A percentile compares a stretch with the other conserved stretches of the same genome.
phyloP scores from a whole-genome alignment of 352 stramenopile species.

The Aphanomyces invadans region DNA sequence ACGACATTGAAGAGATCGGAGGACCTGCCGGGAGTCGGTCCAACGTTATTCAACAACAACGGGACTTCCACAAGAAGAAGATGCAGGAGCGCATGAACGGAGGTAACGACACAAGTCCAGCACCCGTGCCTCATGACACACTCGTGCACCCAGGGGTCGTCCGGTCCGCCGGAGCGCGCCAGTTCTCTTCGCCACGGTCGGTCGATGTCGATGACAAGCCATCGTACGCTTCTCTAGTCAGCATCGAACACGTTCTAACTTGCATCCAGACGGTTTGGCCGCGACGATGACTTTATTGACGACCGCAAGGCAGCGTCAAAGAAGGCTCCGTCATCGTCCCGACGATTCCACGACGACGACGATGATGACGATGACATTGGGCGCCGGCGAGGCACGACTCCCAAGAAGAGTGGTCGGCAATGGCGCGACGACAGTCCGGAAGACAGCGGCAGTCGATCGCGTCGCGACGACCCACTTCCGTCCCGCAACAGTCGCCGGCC shows the following conservation, averaged over 20 bases:
- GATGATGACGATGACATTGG: constrained; percentile 47
- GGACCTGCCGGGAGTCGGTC: constrained; percentile 50
- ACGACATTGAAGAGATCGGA: constrained; percentile 58
- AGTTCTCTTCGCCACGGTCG: constrained; percentile 66
- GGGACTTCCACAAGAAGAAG: constrained; percentile 82
- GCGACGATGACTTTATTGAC: constrained; percentile 44
- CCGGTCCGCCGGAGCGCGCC: constrained; percentile 57
- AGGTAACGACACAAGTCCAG: constrained; percentile 33
- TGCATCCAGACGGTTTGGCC: constrained; percentile 52
- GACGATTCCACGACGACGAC: constrained; percentile 35
- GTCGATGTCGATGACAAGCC: constrained; percentile 73
- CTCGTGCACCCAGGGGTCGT: constrained; percentile 47
- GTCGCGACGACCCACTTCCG: constrained; percentile 10
- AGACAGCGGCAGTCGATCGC: constrained; percentile 20
- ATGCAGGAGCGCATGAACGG: constrained; percentile 73
- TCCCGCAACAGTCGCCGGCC: constrained; percentile 17
- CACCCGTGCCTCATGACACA: neutral
- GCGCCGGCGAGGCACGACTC: constrained; percentile 27
- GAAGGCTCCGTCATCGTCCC: neutral
- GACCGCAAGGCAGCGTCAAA: constrained; percentile 1
- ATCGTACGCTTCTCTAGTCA: constrained; percentile 41
- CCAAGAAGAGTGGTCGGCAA: constrained; percentile 22
- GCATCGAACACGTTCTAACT: neutral
- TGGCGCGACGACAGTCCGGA: constrained; percentile 23
- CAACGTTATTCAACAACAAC: constrained; percentile 76